Percentiles rank a stretch among this genome's conserved stretches.
These are phyloP conservation scores for Diplodia scrobiculata DNA, from an alignment of 2,329 filamentous ascomycete genomes.

Conservation along the genomic window DNA sequence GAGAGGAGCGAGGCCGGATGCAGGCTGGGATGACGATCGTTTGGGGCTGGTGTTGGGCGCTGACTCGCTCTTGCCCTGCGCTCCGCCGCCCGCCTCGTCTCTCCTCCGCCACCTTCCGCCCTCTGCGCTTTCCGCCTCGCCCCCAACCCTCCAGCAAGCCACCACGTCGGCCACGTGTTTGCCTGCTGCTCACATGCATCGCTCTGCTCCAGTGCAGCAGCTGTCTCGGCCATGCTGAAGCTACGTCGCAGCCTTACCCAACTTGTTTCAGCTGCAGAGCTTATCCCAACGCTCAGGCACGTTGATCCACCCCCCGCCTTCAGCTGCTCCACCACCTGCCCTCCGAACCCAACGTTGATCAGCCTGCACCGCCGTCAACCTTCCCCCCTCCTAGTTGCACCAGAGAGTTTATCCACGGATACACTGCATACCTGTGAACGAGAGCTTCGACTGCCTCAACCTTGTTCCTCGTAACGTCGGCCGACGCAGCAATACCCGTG, in stretches of 20 bases:
- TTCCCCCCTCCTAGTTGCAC: too few relatives aligned
- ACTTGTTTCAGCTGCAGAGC: conserved; percentile 16
- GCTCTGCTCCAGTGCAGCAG: background rate
- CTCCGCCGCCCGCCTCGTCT: background rate
- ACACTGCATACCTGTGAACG: too few relatives aligned
- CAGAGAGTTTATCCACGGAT: too few relatives aligned
- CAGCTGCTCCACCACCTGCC: background rate
- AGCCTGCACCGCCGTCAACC: too few relatives aligned
- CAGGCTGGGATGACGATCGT: background rate
- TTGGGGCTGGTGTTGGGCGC: conserved; percentile 12
- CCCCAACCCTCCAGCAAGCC: background rate
- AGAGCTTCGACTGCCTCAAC: background rate
- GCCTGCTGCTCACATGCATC: background rate
- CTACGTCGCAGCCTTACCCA: background rate
- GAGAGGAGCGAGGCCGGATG: background rate
- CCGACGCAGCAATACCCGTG: background rate
- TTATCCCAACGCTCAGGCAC: background rate
- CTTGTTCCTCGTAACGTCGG: background rate
- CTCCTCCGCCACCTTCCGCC: background rate
- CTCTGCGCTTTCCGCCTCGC: background rate
- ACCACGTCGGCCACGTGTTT: background rate
- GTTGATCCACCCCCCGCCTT: background rate
- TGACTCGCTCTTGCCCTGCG: background rate
- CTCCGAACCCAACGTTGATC: background rate
- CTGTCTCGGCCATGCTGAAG: background rate